Conservation (phyloP, 2,329 filamentous ascomycete species). For the Xylaria multiplex region DNA sequence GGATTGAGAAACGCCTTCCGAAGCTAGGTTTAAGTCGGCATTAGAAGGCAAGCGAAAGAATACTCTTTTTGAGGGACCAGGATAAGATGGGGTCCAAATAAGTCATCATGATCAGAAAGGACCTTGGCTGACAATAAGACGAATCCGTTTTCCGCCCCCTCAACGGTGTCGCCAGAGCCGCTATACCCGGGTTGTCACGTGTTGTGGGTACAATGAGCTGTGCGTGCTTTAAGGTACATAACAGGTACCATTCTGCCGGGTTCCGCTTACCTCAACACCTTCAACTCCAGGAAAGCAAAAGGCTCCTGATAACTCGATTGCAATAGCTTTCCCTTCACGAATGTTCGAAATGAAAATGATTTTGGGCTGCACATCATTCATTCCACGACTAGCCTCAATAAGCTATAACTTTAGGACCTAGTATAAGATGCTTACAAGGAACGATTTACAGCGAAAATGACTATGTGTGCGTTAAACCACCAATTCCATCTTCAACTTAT, state of each 20-base stretch:
- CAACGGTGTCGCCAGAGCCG: slow-evolving; percentile 25
- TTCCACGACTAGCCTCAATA: background rate
- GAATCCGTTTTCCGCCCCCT: slow-evolving; percentile 4
- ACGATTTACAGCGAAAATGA: background rate
- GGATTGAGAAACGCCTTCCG: background rate
- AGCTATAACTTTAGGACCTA: background rate
- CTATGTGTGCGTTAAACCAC: slow-evolving; percentile 36
- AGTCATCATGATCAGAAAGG: slow-evolving; percentile 6
- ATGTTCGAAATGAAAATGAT: background rate
- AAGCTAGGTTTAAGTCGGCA: background rate
- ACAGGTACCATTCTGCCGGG: background rate
- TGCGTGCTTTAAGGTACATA: no score
- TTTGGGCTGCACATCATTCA: background rate
- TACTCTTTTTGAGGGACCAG: background rate
- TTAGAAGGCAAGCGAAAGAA: background rate
- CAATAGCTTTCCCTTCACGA: background rate
- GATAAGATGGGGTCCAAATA: background rate
- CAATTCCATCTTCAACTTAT: slow-evolving; percentile 45
- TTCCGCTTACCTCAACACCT: background rate
- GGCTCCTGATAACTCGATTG: background rate
- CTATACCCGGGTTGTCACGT: slow-evolving; percentile 32
- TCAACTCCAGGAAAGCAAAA: background rate
- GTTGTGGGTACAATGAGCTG: slow-evolving; percentile 1
- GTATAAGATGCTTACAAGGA: background rate
- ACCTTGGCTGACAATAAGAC: slow-evolving; percentile 18